A percentile compares a stretch with the other conserved stretches of the same genome.
phyloP scores from a whole-genome alignment of 495 filamentous ascomycete genomes.

The Hypoxylon perforatum region DNA sequence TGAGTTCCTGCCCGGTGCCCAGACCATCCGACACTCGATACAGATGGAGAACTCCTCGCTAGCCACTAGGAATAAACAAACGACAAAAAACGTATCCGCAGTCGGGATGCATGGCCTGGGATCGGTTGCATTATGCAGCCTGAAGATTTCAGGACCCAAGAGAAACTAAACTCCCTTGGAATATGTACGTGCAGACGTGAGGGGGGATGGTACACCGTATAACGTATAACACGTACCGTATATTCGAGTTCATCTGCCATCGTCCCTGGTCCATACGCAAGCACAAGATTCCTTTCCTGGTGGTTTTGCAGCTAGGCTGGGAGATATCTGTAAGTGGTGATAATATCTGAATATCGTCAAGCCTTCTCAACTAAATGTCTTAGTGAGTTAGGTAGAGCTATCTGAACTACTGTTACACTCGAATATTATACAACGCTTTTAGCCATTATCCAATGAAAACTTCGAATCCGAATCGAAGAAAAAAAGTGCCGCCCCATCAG shows the following conservation, averaged over 20 bases:
- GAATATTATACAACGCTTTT: slow-evolving; percentile 5
- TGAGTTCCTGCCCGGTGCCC: background rate
- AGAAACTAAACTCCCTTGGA: slow-evolving; percentile 1
- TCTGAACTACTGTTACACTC: too few relatives aligned
- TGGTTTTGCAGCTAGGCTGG: too few relatives aligned
- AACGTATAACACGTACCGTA: background rate
- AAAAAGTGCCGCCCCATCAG: slow-evolving; percentile 11
- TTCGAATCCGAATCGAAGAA: slow-evolving; percentile 13
- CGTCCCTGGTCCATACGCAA: too few relatives aligned
- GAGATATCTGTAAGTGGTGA: background rate
- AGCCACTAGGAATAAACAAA: slow-evolving; percentile 4
- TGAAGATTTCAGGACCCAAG: slow-evolving; percentile 10
- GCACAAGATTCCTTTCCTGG: too few relatives aligned
- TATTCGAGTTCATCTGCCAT: background rate
- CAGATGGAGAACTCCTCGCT: background rate
- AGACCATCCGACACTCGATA: slow-evolving; percentile 5
- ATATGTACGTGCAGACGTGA: slow-evolving; percentile 3
- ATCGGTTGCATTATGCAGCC: slow-evolving; percentile 20
- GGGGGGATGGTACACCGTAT: slow-evolving; percentile 2
- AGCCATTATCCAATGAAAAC: slow-evolving; percentile 25
- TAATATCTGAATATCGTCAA: slow-evolving; percentile 17
- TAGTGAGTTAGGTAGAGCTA: too few relatives aligned
- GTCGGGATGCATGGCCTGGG: slow-evolving; percentile 14
- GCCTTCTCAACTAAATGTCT: too few relatives aligned
- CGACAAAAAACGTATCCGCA: slow-evolving; percentile 6